Base-by-base conservation (phyloP, 2,329 filamentous ascomycete species). In the Phoma sp. region DNA sequence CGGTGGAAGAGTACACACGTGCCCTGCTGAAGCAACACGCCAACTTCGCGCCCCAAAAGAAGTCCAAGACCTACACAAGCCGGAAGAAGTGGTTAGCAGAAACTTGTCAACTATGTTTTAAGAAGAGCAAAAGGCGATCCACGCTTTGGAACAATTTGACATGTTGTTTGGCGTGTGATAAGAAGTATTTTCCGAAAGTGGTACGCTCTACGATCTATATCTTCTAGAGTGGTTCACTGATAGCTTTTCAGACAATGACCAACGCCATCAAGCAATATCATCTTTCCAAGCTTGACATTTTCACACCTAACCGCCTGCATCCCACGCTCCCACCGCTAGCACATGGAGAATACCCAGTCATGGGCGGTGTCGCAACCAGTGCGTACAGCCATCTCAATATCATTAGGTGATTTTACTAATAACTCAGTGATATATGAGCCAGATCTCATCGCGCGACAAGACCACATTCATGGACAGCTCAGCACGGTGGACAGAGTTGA, bases 221-320 rank as follows among this genome's bases (percentile, higher is more conserved):
- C 1, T 12, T 12, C 9, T 29, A 7, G 17, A 7, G 12, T 12
- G 11, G 7, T n/a, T 20, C 10, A 21, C 30, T 46, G 5, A 56
- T 11, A 2, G 15, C 37, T 23, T 4, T 12, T 17, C n/a, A 73
- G 71, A 72, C 71, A 26, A 73, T 71, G 68, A 71, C 69, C 0
- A 47, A 62, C 26, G 71, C 67, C 7, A 53, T 39, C 5, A 51
- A 40, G 23, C 46, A 49, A n/a, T 55, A 67, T 17, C 18, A 50
- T 4, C 65, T 73, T 18, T 68, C 66, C 0, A 72, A 72, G 38
- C 64, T 72, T 26, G 69, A 73, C 40, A 56, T 74, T 11, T 73
- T 73, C 52, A 72, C 71, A 0, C 70, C 70, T 3, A 71, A 67
- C 34, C 28, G 30, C 1, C 47, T 72, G 7, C 64, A 73, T 37